Conservation (phyloP, 345 rosid genomes). For the Limnanthes douglasii region DNA sequence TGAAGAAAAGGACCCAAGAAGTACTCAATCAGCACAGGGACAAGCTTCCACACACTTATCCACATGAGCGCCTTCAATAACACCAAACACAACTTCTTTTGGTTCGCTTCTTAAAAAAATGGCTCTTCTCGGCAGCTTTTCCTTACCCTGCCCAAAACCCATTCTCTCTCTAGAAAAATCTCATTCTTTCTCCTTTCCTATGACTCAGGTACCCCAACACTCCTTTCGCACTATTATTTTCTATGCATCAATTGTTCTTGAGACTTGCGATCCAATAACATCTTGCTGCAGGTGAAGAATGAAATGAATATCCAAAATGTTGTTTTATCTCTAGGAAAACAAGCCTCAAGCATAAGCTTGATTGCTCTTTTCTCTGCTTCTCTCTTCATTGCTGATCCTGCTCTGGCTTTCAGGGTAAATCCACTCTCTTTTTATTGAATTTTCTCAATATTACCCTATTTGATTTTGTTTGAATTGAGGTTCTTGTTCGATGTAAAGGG, state of each 20-base stretch:
- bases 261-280: neutral
- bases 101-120: too few relatives aligned
- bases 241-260: neutral
- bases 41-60: too few relatives aligned
- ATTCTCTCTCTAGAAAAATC: slow-evolving; percentile 20
- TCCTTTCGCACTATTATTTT: neutral
- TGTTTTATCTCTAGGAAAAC: slow-evolving; percentile 17
- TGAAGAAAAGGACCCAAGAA: too few relatives aligned
- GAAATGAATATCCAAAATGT: slow-evolving; percentile 12
- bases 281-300: slow-evolving; percentile 8
- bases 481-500: slow-evolving; percentile 33
- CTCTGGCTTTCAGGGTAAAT: slow-evolving; percentile 64
- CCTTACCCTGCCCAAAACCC: slow-evolving; percentile 18
- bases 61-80: too few relatives aligned
- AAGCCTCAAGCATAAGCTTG: slow-evolving; percentile 30
- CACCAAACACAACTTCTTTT: too few relatives aligned
- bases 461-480: neutral
- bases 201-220: slow-evolving; percentile 11
- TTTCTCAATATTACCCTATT: slow-evolving; percentile 1
- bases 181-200: slow-evolving; percentile 6
- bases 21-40: too few relatives aligned
- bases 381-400: slow-evolving; percentile 57
- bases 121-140: slow-evolving; percentile 37
- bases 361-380: slow-evolving; percentile 58
- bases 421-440: neutral